These are phyloP conservation scores for Pyricularia grisea DNA, from an alignment of 2,329 filamentous ascomycete species.

Conservation along the genomic window DNA sequence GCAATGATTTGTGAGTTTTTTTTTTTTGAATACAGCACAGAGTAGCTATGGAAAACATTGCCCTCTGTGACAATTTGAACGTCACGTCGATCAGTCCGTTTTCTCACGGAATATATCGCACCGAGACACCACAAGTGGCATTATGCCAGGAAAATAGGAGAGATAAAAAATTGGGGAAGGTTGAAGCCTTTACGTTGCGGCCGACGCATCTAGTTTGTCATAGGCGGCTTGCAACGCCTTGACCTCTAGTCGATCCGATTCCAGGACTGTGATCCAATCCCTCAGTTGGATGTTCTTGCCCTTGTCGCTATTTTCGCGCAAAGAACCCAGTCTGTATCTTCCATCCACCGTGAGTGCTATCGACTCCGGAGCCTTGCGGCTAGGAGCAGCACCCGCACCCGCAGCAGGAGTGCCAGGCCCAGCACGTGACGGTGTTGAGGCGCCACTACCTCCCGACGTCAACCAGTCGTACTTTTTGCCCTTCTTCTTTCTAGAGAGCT, in stretches of 20 bases:
- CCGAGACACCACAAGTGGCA: background rate
- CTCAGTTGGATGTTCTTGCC: conserved; percentile 75
- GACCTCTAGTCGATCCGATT: conserved; percentile 57
- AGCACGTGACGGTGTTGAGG: conserved; percentile 34
- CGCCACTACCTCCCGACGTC: conserved; percentile 47
- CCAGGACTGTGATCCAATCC: conserved; percentile 71
- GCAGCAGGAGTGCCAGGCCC: conserved; percentile 24
- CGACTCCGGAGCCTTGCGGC: conserved; percentile 20
- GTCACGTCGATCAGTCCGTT: background rate
- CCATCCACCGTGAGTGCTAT: conserved; percentile 45
- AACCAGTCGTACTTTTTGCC: conserved; percentile 68
- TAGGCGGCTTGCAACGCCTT: conserved; percentile 53
- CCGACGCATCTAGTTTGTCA: conserved; percentile 38
- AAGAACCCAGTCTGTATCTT: conserved; percentile 58
- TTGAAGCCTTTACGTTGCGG: conserved; percentile 23
- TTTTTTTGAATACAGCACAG: background rate
- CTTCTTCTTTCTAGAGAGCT: conserved; percentile 37
- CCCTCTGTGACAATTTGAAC: background rate
- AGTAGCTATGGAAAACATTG: background rate
- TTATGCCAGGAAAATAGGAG: background rate
- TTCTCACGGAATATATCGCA: background rate
- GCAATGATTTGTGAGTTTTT: background rate
- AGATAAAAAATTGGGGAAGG: background rate
- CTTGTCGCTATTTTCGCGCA: conserved; percentile 69
- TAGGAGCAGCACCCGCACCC: conserved; percentile 15